phyloP scores from a whole-genome alignment of 768 basidiomycete genomes.

The Tulasnella sp. region DNA sequence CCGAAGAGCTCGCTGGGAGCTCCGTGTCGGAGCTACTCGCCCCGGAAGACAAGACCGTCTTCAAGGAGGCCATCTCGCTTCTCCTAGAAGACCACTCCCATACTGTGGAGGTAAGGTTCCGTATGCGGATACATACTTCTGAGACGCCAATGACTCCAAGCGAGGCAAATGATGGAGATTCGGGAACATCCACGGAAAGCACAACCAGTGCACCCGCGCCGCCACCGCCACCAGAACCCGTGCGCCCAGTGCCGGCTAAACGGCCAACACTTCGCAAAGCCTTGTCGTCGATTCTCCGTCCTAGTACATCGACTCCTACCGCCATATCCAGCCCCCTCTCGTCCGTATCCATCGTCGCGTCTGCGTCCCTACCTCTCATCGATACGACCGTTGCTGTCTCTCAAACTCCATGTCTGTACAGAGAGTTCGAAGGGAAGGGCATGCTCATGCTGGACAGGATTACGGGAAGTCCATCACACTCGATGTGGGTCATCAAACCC shows the following conservation, averaged over 20 bases:
- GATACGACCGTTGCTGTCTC: neutral
- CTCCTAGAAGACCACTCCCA: conserved; percentile 86
- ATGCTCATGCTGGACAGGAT: conserved; percentile 97
- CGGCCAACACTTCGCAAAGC: conserved; percentile 14
- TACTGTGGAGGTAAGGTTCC: conserved; percentile 86
- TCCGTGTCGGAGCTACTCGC: conserved; percentile 75
- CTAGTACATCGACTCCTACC: conserved; percentile 3
- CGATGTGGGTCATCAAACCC: conserved; percentile 93
- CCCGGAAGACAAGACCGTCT: conserved; percentile 67
- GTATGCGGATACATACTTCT: conserved; percentile 51
- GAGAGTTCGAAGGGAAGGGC: conserved; percentile 93
- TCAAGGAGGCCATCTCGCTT: conserved; percentile 74
- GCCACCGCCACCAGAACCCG: neutral
- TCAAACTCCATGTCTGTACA: conserved; percentile 36
- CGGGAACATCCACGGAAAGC: conserved; percentile 5
- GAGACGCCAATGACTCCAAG: conserved; percentile 29
- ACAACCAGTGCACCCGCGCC: conserved; percentile 11
- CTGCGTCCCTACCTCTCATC: conserved; percentile 16
- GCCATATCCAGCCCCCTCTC: neutral
- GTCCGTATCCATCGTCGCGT: neutral
- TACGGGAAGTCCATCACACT: conserved; percentile 78
- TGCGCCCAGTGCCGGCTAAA: neutral
- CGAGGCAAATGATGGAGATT: conserved; percentile 36
- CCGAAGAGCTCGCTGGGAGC: conserved; percentile 62
- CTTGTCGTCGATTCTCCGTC: conserved; percentile 19